Base-by-base conservation (phyloP, 2,329 filamentous ascomycete species). In the Stagonosporopsis tanaceti region DNA sequence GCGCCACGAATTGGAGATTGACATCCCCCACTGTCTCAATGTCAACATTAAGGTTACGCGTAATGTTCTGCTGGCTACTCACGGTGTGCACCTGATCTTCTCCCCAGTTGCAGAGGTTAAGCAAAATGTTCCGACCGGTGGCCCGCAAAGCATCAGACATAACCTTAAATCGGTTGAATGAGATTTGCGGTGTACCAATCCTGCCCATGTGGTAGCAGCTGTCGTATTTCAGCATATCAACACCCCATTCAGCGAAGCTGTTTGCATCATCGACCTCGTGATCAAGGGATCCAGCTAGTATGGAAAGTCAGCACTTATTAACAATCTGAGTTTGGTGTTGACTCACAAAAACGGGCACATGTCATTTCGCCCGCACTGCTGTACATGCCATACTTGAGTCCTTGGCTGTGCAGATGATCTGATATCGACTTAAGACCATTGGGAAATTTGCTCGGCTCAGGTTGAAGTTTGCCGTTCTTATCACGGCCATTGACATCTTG, bases 361-460 rank as follows among this genome's bases (percentile, higher is more conserved):
- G 84, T 86, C 56, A 66, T 62, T 14, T 70, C 77, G 39, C 84
- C 83, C 0, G 83, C 83, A 68, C 82, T 82, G 63, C 82, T 82
- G 66, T 89, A 89, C 55, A 89, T 87, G 0, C 87, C 87, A 9
- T 88, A 75, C 67, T 89, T 89, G 41, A 89, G 66, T 2, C 84
- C 85, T 60, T 64, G 61, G 40, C 50, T 40, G 39, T 73, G 69
- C 4, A 73, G 59, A 37, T 64, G 62, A 24, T 82, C 73, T 1
- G 85, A 85, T 1, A 84, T 70, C 0, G 81, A 79, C 8, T 78
- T 78, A 58, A 89, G 86, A 0, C 87, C 87, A 17, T 80, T 74
- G 0, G 87, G 87, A 56, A 89, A 89, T 69, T 3, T 87, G 84
- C 63, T 87, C 86, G 60, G 57, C 20, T 77, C 53, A 55, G 76